Base-by-base conservation (phyloP, 306 rosid species). In the Nissolia schottii region DNA sequence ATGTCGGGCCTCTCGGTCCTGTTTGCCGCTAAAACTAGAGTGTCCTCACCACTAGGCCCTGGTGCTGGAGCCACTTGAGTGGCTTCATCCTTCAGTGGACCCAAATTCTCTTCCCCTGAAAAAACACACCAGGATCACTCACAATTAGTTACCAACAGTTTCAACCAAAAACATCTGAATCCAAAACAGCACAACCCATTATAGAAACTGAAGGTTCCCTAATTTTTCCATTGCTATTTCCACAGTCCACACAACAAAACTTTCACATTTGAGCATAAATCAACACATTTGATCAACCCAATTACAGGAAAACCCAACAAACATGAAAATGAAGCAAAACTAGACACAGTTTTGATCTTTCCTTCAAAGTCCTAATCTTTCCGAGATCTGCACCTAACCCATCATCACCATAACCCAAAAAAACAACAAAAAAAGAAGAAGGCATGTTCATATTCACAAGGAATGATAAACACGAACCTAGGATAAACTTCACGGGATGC, bases 1-100 rank as follows among this genome's bases (percentile, higher is more conserved):
- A 95, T 74, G 79, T 95, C 99, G 2, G 97, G 96, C 57, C 99
- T 84, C 35, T 75, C 56, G 14, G 99, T 95, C 84, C 96, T 81
- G 67, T 87, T 88, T 3, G 90, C 96, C 25, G 99, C 99, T 73
- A 95, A 64, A 14, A 89, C 68, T 77, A 95, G 99, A 71, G 90
- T 81, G 67, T 64, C 64, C 15, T 77, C 82, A 63, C 43, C 60
- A 23, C 70, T 79, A 27, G 99, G 91, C 37, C 85, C 96, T 3
- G 97, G 89, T 67, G 89, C 90, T 40, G 64, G 82, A 51, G 97
- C 88, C 64, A 76, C 50, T 65, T 84, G 77, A 35, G 80, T 65
- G 19, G 78, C 69, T 64, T 76, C 87, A 66, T 78, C 86, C 83
- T 81, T 78, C 99, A 90, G 88, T n/a, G 92, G 80, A 84, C 90